Conservation (phyloP, 2,329 filamentous ascomycete genomes). For the Dactylellina haptotyla region DNA sequence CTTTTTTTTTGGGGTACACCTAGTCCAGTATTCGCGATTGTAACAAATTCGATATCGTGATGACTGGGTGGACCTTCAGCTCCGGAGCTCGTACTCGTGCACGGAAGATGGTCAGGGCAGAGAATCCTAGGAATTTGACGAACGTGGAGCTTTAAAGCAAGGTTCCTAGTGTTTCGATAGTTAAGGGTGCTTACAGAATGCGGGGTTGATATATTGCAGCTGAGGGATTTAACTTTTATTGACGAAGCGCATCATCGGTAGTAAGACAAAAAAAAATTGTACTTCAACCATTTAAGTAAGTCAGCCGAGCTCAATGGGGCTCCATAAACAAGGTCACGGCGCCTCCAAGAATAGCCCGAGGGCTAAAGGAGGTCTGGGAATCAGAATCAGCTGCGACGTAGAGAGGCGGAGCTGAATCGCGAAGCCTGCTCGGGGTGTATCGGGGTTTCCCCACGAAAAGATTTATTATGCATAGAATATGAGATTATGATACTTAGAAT, state of each 20-base stretch:
- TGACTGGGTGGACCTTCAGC: slow-evolving; percentile 39
- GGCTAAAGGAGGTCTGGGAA: slow-evolving; percentile 12
- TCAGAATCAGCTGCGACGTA: slow-evolving; percentile 22
- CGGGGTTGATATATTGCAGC: slow-evolving; percentile 52
- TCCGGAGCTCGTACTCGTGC: slow-evolving; percentile 49
- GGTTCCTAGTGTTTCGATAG: slow-evolving; percentile 27
- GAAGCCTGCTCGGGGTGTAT: slow-evolving; percentile 20
- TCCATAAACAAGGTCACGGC: slow-evolving; percentile 34
- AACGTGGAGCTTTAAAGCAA: slow-evolving; percentile 39
- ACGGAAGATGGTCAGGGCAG: slow-evolving; percentile 34
- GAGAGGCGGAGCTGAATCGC: slow-evolving; percentile 33
- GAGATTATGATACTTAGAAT: slow-evolving; percentile 50
- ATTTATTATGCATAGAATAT: slow-evolving; percentile 45
- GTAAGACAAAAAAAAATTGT: background rate
- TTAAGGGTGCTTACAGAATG: slow-evolving; percentile 51
- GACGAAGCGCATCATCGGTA: slow-evolving; percentile 6
- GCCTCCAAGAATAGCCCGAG: slow-evolving; percentile 17
- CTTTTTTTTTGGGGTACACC: slow-evolving; percentile 1
- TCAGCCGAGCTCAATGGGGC: slow-evolving; percentile 36
- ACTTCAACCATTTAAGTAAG: slow-evolving; percentile 7
- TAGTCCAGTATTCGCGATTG: slow-evolving; percentile 20
- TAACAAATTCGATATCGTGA: background rate
- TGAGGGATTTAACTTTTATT: slow-evolving; percentile 51
- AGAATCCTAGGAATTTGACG: slow-evolving; percentile 22
- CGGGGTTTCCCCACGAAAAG: slow-evolving; percentile 48